These are phyloP conservation scores for Schoenoplectus tabernaemontani DNA, from an alignment of 202 grass and related monocot species.

Conservation along the genomic window DNA sequence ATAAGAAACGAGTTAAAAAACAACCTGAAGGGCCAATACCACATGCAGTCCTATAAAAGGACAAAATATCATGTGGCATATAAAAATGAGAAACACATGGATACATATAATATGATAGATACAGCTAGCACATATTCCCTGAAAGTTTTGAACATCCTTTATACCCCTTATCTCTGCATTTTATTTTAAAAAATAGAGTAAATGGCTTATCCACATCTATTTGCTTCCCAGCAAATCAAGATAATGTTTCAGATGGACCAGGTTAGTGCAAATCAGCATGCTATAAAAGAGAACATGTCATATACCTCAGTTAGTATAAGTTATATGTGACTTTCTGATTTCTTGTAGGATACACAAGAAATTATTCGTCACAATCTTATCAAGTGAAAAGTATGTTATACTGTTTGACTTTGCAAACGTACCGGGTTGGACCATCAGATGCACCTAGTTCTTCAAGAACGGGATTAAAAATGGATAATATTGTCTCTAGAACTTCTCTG, in stretches of 20 bases:
- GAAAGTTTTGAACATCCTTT: too few relatives aligned
- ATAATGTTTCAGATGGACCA: background rate
- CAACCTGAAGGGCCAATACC: background rate
- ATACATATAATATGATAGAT: too few relatives aligned
- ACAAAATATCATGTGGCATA: slow-evolving; percentile 7
- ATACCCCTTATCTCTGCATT: too few relatives aligned
- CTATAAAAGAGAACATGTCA: background rate
- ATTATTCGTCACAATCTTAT: background rate
- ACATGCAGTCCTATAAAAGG: slow-evolving; percentile 11
- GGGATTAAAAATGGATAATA: slow-evolving; percentile 71
- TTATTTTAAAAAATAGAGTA: too few relatives aligned
- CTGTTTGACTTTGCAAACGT: slow-evolving; percentile 4
- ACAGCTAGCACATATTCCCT: too few relatives aligned
- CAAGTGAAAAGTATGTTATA: background rate
- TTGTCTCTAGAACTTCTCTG: slow-evolving; percentile 56
- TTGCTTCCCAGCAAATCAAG: background rate
- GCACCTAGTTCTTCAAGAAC: slow-evolving; percentile 61
- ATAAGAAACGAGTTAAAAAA: background rate
- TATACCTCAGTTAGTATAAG: background rate
- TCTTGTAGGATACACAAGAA: background rate
- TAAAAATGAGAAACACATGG: background rate
- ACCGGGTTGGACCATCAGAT: slow-evolving; percentile 35
- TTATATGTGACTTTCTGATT: background rate
- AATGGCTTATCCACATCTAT: background rate
- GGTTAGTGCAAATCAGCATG: background rate